Evolutionary conservation across 169 alveolate genomes (phyloP).

Genomic region (Theileria orientalis): DNA sequence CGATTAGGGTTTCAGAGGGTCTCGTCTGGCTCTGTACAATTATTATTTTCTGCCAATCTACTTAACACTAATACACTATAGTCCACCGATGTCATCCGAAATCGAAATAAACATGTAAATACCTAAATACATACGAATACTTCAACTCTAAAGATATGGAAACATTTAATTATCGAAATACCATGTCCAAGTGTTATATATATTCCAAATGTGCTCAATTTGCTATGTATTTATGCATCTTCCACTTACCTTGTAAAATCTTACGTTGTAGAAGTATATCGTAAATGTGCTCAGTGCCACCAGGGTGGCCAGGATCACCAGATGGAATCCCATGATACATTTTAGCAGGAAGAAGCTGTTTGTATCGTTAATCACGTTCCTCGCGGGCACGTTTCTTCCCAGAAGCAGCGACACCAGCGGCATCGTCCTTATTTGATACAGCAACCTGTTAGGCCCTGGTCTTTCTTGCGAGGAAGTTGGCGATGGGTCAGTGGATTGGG

Average conservation of each 20-base stretch:
- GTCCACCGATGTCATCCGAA: background rate
- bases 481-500: too few relatives aligned
- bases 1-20: slow-evolving; percentile 32
- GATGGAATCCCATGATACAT: slow-evolving; percentile 16
- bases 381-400: background rate
- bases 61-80: slow-evolving; percentile 4
- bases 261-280: slow-evolving; percentile 6
- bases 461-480: background rate
- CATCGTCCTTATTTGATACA: slow-evolving; percentile 1
- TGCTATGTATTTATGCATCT: background rate
- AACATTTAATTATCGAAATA: background rate
- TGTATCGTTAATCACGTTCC: background rate
- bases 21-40: slow-evolving; percentile 8
- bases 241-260: slow-evolving; percentile 20
- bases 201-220: background rate
- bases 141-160: background rate
- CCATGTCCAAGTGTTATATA: too few relatives aligned
- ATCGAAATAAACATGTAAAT: background rate
- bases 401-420: slow-evolving; percentile 6
- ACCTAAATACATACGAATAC: background rate
- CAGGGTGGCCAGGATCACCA: background rate
- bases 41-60: background rate
- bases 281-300: slow-evolving; percentile 10
- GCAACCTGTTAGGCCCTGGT: background rate
- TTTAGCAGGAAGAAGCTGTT: slow-evolving; percentile 10